These are phyloP conservation scores for Microascus cirrosus DNA, from an alignment of 2,329 filamentous ascomycete species.

Conservation along the genomic window DNA sequence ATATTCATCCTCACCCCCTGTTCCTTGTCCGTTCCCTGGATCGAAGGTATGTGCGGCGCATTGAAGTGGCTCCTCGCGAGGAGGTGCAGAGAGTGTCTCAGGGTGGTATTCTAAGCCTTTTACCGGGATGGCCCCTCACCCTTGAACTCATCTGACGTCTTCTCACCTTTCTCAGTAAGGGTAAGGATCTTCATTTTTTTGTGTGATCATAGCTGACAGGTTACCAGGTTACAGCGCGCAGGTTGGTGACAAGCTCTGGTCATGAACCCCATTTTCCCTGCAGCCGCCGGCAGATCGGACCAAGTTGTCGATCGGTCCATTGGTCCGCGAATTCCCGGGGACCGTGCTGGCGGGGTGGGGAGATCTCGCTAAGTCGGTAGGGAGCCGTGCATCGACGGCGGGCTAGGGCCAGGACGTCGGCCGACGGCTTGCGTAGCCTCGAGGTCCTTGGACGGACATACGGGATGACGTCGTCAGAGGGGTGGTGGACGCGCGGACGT, in stretches of 20 bases:
- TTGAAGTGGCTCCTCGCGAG: not conserved
- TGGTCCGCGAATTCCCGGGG: too few relatives aligned
- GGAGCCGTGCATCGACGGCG: too few relatives aligned
- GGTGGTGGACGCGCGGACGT: too few relatives aligned
- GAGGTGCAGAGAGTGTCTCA: not conserved
- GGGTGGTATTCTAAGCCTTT: not conserved
- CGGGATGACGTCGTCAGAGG: too few relatives aligned
- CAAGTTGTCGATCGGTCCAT: too few relatives aligned
- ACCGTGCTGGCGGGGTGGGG: too few relatives aligned
- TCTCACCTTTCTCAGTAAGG: not conserved
- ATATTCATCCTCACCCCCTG: not conserved
- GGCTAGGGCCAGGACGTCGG: too few relatives aligned
- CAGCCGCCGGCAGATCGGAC: too few relatives aligned
- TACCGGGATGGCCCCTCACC: not conserved
- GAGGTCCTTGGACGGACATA: too few relatives aligned
- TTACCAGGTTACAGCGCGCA: not conserved
- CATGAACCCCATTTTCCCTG: too few relatives aligned
- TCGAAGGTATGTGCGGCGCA: not conserved
- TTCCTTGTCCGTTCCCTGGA: not conserved
- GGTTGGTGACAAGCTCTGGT: not conserved
- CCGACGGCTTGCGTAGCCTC: too few relatives aligned
- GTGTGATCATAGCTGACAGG: not conserved
- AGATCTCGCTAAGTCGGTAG: too few relatives aligned
- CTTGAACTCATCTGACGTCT: not conserved
- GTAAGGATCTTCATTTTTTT: not conserved